A percentile compares a stretch with the other conserved stretches of the same genome.
phyloP scores from a whole-genome alignment of 2,329 filamentous ascomycete genomes.

The Apiospora marii region DNA sequence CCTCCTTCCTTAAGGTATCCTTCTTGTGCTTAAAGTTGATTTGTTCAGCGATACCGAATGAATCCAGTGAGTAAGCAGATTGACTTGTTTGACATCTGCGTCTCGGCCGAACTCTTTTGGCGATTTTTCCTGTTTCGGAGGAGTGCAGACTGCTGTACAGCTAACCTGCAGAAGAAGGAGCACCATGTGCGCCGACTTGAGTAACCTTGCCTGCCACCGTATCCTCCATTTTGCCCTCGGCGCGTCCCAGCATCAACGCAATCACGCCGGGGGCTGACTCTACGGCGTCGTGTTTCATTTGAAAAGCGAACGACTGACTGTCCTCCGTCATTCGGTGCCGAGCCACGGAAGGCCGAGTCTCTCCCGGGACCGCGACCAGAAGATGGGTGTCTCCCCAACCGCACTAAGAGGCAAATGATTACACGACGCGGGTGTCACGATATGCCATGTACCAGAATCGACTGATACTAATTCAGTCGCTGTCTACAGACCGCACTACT shows the following conservation, averaged over 20 bases:
- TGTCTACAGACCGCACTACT: neutral
- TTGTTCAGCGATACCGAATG: neutral
- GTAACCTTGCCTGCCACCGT: neutral
- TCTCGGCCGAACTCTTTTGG: neutral
- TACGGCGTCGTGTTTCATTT: neutral
- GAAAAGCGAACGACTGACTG: neutral
- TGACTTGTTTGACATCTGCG: neutral
- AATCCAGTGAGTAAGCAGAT: neutral
- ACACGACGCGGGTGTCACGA: neutral
- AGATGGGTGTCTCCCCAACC: neutral
- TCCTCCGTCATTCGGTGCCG: neutral
- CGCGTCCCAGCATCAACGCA: neutral
- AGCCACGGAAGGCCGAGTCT: neutral
- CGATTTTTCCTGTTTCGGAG: neutral
- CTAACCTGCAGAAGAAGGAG: neutral
- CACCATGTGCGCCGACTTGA: neutral
- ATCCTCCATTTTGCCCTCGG: neutral
- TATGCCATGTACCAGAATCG: neutral
- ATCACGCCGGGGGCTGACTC: neutral
- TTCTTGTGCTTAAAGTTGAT: neutral
- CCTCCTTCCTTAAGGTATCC: no score
- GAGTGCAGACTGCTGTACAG: neutral
- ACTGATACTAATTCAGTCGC: neutral
- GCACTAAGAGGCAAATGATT: no score
- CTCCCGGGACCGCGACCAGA: neutral